These are phyloP conservation scores for Claviceps sp. DNA, from an alignment of 2,329 filamentous ascomycete genomes.

Conservation along the genomic window DNA sequence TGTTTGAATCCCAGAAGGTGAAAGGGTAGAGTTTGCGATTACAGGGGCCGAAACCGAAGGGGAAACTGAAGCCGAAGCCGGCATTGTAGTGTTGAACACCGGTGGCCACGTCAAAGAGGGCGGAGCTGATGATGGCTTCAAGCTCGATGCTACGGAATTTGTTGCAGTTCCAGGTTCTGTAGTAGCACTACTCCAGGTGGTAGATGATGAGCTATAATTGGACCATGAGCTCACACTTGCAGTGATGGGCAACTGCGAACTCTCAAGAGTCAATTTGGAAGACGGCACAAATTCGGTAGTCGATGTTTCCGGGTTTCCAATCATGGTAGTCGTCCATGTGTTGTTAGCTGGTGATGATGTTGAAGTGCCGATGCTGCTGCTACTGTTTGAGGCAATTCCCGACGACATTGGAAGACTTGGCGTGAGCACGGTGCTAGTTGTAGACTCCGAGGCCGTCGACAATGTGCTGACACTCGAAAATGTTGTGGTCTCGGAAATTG, in stretches of 20 bases:
- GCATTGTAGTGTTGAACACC: background rate
- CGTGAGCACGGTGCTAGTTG: background rate
- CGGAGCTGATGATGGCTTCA: background rate
- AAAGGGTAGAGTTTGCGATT: background rate
- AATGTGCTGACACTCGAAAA: background rate
- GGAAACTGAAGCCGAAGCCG: background rate
- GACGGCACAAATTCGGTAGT: background rate
- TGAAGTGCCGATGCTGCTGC: background rate
- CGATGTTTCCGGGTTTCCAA: background rate
- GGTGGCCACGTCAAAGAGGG: background rate
- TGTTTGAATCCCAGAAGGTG: background rate
- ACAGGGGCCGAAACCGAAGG: background rate
- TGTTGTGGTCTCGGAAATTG: background rate
- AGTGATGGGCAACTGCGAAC: slow-evolving; percentile 1
- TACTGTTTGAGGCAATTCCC: background rate
- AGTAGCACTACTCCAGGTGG: background rate
- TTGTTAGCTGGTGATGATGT: background rate
- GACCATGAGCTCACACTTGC: background rate
- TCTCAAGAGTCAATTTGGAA: background rate
- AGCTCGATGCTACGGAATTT: background rate
- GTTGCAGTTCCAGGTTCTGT: background rate
- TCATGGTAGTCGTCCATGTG: background rate
- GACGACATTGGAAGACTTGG: background rate
- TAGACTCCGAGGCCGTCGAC: background rate
- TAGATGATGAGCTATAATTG: background rate